phyloP scores from a whole-genome alignment of 495 filamentous ascomycete genomes.

The Lichenothelia convexa region DNA sequence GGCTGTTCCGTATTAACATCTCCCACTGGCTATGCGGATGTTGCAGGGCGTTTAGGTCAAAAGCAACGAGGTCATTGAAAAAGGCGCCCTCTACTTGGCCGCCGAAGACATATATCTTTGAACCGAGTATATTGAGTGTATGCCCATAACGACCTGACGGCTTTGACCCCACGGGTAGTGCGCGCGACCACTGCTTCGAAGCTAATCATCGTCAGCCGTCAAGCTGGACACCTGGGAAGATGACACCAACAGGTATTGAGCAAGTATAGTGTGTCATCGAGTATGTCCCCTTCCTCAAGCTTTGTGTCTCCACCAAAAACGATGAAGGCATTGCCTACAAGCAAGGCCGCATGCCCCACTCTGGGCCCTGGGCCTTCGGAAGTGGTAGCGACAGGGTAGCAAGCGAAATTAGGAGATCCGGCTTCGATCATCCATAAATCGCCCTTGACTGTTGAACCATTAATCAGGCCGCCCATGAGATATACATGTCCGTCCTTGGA shows the following conservation, averaged over 20 bases:
- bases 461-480: conserved; percentile 91
- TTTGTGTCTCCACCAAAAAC: conserved; percentile 98
- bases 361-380: conserved; percentile 87
- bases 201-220: conserved; percentile 31
- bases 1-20: conserved; percentile 58
- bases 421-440: conserved; percentile 97
- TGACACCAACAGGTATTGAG: conserved; percentile 79
- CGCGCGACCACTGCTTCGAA: conserved; percentile 93
- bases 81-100: conserved; percentile 95
- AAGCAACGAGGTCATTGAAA: conserved; percentile 94
- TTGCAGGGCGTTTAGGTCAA: conserved; percentile 87
- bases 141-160: conserved; percentile 91
- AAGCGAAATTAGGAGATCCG: conserved; percentile 60
- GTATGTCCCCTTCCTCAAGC: conserved; percentile 70
- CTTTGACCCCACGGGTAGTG: conserved; percentile 62
- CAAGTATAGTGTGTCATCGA: conserved; percentile 92
- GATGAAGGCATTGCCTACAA: conserved; percentile 97
- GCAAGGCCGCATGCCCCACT: conserved; percentile 84
- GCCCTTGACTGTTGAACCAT: conserved; percentile 84
- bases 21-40: conserved; percentile 85
- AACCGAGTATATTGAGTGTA: conserved; percentile 86
- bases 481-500: conserved; percentile 97
- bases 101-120: conserved; percentile 92
- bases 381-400: conserved; percentile 78
- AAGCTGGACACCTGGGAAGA: background rate